Evolutionary conservation across 164 flowering plant genomes (phyloP).

Genomic region (Brasenia schreberi): DNA sequence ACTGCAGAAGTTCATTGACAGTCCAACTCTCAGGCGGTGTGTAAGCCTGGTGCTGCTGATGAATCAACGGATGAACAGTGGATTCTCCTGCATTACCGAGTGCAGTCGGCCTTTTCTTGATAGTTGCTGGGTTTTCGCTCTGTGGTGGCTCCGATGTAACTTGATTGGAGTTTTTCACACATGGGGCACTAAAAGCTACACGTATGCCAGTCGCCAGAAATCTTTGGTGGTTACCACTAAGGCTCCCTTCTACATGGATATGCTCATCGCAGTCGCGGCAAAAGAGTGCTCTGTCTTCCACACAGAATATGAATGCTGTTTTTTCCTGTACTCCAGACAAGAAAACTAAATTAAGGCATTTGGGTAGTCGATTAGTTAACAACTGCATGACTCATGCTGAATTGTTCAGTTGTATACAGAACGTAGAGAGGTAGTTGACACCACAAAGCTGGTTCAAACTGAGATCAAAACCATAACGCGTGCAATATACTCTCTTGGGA

Average conservation of each 20-base stretch:
- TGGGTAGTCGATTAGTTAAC: too few species aligned
- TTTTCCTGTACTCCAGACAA: constrained; percentile 45
- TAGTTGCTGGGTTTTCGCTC: constrained; percentile 22
- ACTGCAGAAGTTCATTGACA: constrained; percentile 65
- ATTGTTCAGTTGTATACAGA: too few species aligned
- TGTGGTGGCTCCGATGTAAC: constrained; percentile 37
- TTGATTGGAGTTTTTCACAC: constrained; percentile 20
- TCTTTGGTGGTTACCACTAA: constrained; percentile 75
- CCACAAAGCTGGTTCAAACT: too few species aligned
- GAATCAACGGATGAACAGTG: constrained; percentile 2
- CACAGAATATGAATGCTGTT: constrained; percentile 89
- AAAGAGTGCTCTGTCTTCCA: constrained; percentile 94
- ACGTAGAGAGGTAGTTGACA: too few species aligned
- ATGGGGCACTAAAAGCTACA: constrained; percentile 49
- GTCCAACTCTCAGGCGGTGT: constrained; percentile 49
- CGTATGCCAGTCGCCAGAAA: constrained; percentile 80
- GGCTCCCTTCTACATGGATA: constrained; percentile 56
- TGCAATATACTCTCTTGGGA: too few species aligned
- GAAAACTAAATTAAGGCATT: background rate
- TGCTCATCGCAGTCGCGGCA: constrained; percentile 88
- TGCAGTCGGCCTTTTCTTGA: constrained; percentile 15
- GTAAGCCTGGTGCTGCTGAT: constrained; percentile 13
- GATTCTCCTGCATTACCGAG: constrained; percentile 3
- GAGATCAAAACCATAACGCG: too few species aligned
- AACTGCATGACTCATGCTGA: too few species aligned